A percentile compares a stretch with the other conserved stretches of the same genome.
phyloP scores from a whole-genome alignment of 2,329 filamentous ascomycete genomes.

The Chaetomium sp. region DNA sequence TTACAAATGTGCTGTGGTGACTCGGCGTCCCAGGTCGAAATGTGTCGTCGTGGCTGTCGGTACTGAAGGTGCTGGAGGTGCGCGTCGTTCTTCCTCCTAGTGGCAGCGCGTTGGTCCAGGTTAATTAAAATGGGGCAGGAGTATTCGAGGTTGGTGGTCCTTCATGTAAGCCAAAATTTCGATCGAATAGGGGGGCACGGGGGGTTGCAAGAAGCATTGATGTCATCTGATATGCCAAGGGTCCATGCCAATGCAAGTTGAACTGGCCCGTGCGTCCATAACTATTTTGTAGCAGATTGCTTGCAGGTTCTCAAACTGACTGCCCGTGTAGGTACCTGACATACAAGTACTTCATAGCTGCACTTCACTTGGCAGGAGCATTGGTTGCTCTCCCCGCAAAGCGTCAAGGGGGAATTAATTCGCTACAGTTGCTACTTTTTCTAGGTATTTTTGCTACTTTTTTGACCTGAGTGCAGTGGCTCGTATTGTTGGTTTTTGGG shows the following conservation, averaged over 20 bases:
- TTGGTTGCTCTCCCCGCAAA: not conserved
- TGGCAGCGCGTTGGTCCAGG: conserved; percentile 7
- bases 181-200: conserved; percentile 1
- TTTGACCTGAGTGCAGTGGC: not conserved
- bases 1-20: conserved; percentile 1
- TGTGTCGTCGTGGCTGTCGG: not conserved
- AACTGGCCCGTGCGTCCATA: conserved; percentile 2
- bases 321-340: no score
- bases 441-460: not conserved
- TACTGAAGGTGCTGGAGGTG: not conserved
- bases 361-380: not conserved
- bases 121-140: conserved; percentile 10
- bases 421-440: no score
- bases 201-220: not conserved
- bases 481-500: not conserved
- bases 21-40: not conserved
- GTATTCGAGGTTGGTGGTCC: no score
- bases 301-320: not conserved
- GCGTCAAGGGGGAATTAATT: not conserved
- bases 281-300: not conserved
- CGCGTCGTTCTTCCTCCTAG: conserved; percentile 6
- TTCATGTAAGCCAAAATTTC: conserved; percentile 12
- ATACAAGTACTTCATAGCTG: no score
- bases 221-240: conserved; percentile 12
- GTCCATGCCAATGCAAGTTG: not conserved